Evolutionary conservation across 1,284 basidiomycete species (phyloP).

Genomic region (Sporisorium reilianum): DNA sequence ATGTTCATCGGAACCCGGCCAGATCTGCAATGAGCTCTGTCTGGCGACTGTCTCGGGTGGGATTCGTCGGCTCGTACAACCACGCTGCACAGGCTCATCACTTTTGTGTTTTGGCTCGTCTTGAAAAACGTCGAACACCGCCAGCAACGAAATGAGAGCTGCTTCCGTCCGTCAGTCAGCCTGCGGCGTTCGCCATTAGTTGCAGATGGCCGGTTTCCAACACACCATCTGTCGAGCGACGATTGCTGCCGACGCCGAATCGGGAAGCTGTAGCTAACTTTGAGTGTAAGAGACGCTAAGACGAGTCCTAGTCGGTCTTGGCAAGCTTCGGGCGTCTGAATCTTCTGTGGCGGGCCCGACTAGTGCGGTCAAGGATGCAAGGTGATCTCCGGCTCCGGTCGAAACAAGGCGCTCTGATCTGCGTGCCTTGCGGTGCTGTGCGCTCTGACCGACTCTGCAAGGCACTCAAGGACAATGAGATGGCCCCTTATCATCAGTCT

Average conservation of each 20-base stretch:
- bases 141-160: neutral
- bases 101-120: neutral
- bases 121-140: neutral
- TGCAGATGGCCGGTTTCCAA: neutral
- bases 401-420: neutral
- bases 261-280: neutral
- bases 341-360: neutral
- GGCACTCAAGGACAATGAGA: no score
- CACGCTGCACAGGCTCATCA: neutral
- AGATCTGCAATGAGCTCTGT: no score
- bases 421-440: no score
- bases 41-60: neutral
- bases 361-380: no score
- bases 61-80: neutral
- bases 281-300: neutral
- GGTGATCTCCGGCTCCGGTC: neutral
- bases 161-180: conserved; percentile 1
- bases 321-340: neutral
- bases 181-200: neutral
- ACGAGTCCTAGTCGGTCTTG: neutral
- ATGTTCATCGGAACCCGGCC: no score
- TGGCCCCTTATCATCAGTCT: neutral
- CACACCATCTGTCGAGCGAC: neutral
- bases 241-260: neutral
- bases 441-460: no score